These are phyloP conservation scores for Phytophthora pisi DNA, from an alignment of 352 stramenopile species.

Conservation along the genomic window DNA sequence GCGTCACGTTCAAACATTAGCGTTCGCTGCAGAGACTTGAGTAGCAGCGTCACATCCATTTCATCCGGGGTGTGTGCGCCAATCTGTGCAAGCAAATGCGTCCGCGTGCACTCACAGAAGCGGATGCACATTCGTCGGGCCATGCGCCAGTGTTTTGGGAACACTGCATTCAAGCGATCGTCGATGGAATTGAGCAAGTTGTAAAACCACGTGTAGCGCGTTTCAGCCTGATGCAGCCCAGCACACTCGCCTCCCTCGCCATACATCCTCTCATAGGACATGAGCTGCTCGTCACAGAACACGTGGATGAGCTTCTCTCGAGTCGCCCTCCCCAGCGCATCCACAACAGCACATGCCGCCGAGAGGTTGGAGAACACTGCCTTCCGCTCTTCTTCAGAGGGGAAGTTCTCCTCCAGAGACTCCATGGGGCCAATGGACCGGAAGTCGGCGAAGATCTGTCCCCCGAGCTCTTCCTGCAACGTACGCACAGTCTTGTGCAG, in stretches of 20 bases:
- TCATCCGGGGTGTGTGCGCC: slow-evolving; percentile 70
- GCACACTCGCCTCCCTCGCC: slow-evolving; percentile 58
- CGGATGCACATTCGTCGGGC: slow-evolving; percentile 91
- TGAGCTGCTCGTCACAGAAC: slow-evolving; percentile 75
- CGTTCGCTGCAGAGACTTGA: slow-evolving; percentile 75
- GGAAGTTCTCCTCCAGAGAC: slow-evolving; percentile 75
- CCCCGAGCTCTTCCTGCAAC: slow-evolving; percentile 89
- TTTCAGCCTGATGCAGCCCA: slow-evolving; percentile 66
- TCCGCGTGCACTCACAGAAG: slow-evolving; percentile 91
- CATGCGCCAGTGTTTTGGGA: slow-evolving; percentile 97
- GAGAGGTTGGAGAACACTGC: slow-evolving; percentile 76
- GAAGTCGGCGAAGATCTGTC: slow-evolving; percentile 92
- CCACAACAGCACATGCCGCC: slow-evolving; percentile 66
- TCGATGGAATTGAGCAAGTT: slow-evolving; percentile 71
- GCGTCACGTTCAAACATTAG: slow-evolving; percentile 85
- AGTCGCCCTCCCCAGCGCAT: slow-evolving; percentile 70
- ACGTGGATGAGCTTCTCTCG: slow-evolving; percentile 73
- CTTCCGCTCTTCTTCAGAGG: slow-evolving; percentile 64
- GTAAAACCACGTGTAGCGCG: slow-evolving; percentile 85
- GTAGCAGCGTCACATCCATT: slow-evolving; percentile 72
- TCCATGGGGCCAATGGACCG: slow-evolving; percentile 80
- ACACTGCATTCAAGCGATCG: slow-evolving; percentile 92
- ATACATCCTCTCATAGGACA: slow-evolving; percentile 69
- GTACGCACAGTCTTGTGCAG: slow-evolving; percentile 90
- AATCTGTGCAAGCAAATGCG: slow-evolving; percentile 73